phyloP scores from a whole-genome alignment of 1,284 basidiomycete species.

The Trichosporon ovoides region DNA sequence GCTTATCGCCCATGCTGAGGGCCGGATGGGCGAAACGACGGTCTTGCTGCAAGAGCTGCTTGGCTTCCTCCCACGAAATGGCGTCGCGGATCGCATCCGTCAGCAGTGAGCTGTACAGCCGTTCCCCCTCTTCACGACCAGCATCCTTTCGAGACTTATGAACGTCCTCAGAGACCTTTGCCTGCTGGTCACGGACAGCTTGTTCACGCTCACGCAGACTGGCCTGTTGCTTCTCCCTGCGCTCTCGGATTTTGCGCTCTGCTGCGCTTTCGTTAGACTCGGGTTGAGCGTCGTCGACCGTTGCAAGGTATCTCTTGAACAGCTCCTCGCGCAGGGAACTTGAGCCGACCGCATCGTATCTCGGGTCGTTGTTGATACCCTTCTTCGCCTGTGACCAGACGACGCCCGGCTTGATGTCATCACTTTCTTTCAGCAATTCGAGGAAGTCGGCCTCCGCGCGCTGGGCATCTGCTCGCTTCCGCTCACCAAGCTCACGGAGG shows the following conservation, averaged over 20 bases:
- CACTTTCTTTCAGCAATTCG: constrained; percentile 64
- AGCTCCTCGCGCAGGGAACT: constrained; percentile 83
- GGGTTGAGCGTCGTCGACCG: constrained; percentile 49
- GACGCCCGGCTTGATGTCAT: constrained; percentile 53
- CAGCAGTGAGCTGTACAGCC: constrained; percentile 73
- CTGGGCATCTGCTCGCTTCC: constrained; percentile 72
- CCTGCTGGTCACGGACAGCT: constrained; percentile 65
- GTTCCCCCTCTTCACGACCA: constrained; percentile 73
- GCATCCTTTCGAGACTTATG: constrained; percentile 63
- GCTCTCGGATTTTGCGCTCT: constrained; percentile 40
- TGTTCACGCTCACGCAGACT: constrained; percentile 65
- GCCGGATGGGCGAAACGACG: constrained; percentile 66
- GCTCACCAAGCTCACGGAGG: constrained; percentile 80
- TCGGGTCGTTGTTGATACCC: constrained; percentile 62
- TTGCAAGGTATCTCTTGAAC: constrained; percentile 65
- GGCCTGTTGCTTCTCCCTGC: constrained; percentile 48
- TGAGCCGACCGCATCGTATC: constrained; percentile 86
- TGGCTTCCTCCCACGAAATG: constrained; percentile 58
- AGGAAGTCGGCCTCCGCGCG: constrained; percentile 82
- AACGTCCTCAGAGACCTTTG: constrained; percentile 63
- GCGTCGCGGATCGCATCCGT: constrained; percentile 83
- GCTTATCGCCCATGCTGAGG: constrained; percentile 61
- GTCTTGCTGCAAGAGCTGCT: constrained; percentile 65
- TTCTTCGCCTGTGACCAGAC: constrained; percentile 63
- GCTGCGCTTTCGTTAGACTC: constrained; percentile 43